These are phyloP conservation scores for Isatis tinctoria DNA, from an alignment of 345 rosid species.

Conservation along the genomic window DNA sequence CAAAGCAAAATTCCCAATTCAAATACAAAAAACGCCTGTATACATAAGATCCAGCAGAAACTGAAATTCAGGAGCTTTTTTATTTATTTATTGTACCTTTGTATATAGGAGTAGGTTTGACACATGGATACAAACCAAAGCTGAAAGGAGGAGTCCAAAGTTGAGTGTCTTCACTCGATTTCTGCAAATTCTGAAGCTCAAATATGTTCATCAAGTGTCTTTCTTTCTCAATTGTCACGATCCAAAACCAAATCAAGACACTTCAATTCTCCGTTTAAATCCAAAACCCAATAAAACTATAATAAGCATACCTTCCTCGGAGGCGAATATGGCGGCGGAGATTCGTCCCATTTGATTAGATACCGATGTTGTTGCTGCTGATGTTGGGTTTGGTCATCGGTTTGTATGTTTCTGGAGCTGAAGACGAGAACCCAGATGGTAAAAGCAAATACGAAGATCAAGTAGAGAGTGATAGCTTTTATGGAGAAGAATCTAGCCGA, in stretches of 20 bases:
- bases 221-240: background rate
- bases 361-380: conserved; percentile 7
- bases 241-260: conserved; percentile 16
- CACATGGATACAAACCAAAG: conserved; percentile 66
- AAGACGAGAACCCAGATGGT: conserved; percentile 34
- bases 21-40: background rate
- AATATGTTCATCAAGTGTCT: background rate
- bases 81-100: conserved; percentile 45
- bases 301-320: conserved; percentile 29
- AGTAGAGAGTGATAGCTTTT: conserved; percentile 27
- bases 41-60: background rate
- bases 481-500: conserved; percentile 25
- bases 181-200: conserved; percentile 35
- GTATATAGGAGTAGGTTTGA: conserved; percentile 55
- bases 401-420: conserved; percentile 32
- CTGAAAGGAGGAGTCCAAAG: conserved; percentile 68
- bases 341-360: conserved; percentile 6
- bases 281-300: conserved; percentile 8
- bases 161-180: conserved; percentile 26
- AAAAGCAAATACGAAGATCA: conserved; percentile 29
- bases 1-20: background rate
- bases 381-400: conserved; percentile 32
- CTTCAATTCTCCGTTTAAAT: background rate
- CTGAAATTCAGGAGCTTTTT: background rate
- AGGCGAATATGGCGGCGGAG: conserved; percentile 15